Evolutionary conservation across 2,329 filamentous ascomycete genomes (phyloP).

Genomic region (Botryotinia convoluta): DNA sequence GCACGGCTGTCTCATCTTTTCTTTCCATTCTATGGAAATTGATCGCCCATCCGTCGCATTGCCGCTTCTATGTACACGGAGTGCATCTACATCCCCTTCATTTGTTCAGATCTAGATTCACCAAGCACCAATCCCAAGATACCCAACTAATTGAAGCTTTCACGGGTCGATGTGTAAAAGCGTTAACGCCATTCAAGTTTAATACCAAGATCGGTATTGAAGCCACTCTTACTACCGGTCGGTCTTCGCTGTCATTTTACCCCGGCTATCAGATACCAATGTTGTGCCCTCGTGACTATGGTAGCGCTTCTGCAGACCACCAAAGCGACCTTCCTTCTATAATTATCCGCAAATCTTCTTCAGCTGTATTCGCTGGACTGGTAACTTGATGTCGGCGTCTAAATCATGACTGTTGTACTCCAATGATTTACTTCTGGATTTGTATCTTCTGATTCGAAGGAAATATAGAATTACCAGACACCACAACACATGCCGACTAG

Average conservation of each 20-base stretch:
- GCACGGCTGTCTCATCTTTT: constrained; percentile 14
- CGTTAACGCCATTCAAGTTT: constrained; percentile 1
- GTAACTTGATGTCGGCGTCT: constrained; percentile 10
- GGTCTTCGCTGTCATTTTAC: constrained; percentile 12
- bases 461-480: background rate
- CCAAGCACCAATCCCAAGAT: background rate
- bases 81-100: background rate
- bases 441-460: background rate
- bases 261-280: constrained; percentile 4
- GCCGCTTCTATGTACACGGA: background rate
- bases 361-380: background rate
- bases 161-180: background rate
- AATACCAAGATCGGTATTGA: background rate
- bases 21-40: constrained; percentile 4
- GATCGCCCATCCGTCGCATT: background rate
- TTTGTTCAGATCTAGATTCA: constrained; percentile 5
- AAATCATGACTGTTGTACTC: background rate
- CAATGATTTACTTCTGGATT: constrained; percentile 7
- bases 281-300: constrained; percentile 9
- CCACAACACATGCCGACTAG: background rate
- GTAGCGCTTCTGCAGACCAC: constrained; percentile 13
- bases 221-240: background rate
- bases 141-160: background rate
- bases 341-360: constrained; percentile 6
- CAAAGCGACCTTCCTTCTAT: constrained; percentile 12